Conservation (phyloP, 805 yeast genomes). For the Ogataea paraovalis region DNA sequence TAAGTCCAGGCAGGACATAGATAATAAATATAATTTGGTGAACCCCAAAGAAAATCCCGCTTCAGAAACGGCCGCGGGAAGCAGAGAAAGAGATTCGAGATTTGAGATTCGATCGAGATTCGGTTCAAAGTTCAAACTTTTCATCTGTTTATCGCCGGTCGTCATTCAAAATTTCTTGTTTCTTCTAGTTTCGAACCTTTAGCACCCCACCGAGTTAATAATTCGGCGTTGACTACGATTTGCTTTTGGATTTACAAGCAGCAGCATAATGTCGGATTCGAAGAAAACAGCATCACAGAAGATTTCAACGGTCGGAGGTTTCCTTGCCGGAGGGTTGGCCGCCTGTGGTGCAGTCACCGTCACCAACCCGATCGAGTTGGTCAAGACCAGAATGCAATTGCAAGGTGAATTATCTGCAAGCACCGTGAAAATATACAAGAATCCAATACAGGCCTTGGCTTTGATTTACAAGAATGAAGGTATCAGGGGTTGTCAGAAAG, state of each 20-base stretch:
- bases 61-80: neutral
- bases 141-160: no score
- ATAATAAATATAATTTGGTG: no score
- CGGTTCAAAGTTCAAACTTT: no score
- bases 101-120: no score
- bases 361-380: slow-evolving; percentile 92
- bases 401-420: slow-evolving; percentile 82
- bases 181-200: neutral
- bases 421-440: slow-evolving; percentile 56
- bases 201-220: no score
- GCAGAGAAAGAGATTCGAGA: neutral
- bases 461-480: slow-evolving; percentile 81
- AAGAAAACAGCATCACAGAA: slow-evolving; percentile 49
- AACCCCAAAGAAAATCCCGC: no score
- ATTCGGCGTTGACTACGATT: no score
- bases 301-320: slow-evolving; percentile 70
- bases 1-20: no score
- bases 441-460: slow-evolving; percentile 79
- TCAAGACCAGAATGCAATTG: slow-evolving; percentile 93
- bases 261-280: neutral
- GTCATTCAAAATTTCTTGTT: no score
- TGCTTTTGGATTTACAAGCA: no score
- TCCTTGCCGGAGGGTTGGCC: slow-evolving; percentile 87
- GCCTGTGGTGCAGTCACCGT: slow-evolving; percentile 98
- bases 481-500: slow-evolving; percentile 81